Percentiles rank a stretch among this genome's conserved stretches.
These are phyloP conservation scores for Sorghum bicolor DNA, from an alignment of 176 grass and related monocot genomes.

Conservation along the genomic window Sorghum_bicolor_NCBIv3 NC_012873.2:62409001-62409500, in stretches of 20 bases:
- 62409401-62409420: background rate
- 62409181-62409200: background rate
- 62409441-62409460: constrained; percentile 2
- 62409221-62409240: background rate
- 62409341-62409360: constrained; percentile 7
- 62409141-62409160: background rate
- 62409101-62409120: background rate
- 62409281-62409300: constrained; percentile 8
- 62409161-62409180: background rate
- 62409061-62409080: background rate
- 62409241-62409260: background rate
- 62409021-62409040: constrained; percentile 78
- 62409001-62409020: constrained; percentile 96
- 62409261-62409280: constrained; percentile 6
- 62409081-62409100: background rate
- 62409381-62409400: constrained; percentile 32
- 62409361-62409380: background rate
- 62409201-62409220: constrained; percentile 8
- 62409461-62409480: constrained; percentile 10
- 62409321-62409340: constrained; percentile 22
- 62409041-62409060: constrained; percentile 13
- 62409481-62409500: background rate
- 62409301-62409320: background rate
- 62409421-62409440: background rate
- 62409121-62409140: constrained; percentile 14